These are phyloP conservation scores for Cryphonectria parasitica DNA, from an alignment of 2,329 filamentous ascomycete genomes.

Conservation along the genomic window DNA sequence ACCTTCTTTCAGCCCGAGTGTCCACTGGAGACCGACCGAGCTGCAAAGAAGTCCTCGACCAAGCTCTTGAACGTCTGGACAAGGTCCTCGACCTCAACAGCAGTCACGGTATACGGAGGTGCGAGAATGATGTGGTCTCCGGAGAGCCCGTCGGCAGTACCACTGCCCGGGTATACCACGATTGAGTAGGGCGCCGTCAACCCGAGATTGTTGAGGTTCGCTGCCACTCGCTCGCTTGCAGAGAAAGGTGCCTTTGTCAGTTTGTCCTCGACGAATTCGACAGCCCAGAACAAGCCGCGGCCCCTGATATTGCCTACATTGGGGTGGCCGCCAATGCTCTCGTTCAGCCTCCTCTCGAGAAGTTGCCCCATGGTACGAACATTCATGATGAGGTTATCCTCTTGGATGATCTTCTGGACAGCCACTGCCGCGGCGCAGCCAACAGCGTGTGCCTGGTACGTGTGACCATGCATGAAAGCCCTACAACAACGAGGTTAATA, in stretches of 20 bases:
- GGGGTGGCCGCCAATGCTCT: slow-evolving; percentile 39
- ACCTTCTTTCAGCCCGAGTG: neutral
- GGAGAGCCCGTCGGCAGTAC: slow-evolving; percentile 60
- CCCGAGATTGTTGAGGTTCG: slow-evolving; percentile 40
- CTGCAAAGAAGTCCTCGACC: slow-evolving; percentile 52
- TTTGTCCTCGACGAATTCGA: slow-evolving; percentile 47
- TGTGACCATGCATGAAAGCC: slow-evolving; percentile 63
- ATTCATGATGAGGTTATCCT: slow-evolving; percentile 42
- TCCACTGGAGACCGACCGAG: neutral
- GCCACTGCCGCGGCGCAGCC: slow-evolving; percentile 45
- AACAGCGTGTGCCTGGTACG: slow-evolving; percentile 50
- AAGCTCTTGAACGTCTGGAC: slow-evolving; percentile 55
- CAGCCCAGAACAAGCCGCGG: slow-evolving; percentile 49
- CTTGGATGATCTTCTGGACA: slow-evolving; percentile 45
- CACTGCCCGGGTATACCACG: slow-evolving; percentile 65
- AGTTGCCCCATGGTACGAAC: slow-evolving; percentile 39
- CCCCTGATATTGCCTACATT: slow-evolving; percentile 49
- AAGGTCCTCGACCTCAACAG: slow-evolving; percentile 59
- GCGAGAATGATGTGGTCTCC: slow-evolving; percentile 74
- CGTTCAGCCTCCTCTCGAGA: slow-evolving; percentile 37
- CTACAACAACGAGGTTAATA: slow-evolving; percentile 35
- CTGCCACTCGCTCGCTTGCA: slow-evolving; percentile 37
- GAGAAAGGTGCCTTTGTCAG: slow-evolving; percentile 40
- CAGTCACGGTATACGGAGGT: slow-evolving; percentile 68
- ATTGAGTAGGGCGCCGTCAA: slow-evolving; percentile 41